Conservation (phyloP, 192 early-diverging fungal genomes). For the Linnemannia zychae region DNA sequence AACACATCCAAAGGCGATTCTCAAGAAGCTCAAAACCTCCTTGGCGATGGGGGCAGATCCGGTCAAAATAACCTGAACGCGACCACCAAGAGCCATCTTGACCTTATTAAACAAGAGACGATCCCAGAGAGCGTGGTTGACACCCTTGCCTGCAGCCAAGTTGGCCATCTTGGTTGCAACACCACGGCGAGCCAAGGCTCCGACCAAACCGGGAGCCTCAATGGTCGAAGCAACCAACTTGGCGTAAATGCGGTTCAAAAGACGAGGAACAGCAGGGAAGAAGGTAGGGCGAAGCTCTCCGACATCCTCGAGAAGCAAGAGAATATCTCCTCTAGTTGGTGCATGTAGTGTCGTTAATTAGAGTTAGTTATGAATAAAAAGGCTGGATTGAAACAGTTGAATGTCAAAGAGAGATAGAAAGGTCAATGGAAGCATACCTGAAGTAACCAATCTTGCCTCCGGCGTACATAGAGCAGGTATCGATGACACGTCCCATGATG, state of each 20-base stretch:
- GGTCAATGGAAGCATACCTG: not conserved
- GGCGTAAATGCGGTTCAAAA: conserved; percentile 91
- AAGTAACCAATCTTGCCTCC: conserved; percentile 82
- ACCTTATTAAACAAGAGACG: conserved; percentile 89
- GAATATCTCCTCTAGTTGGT: conserved; percentile 63
- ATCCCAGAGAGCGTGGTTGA: conserved; percentile 88
- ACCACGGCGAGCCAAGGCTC: conserved; percentile 68
- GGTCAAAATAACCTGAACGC: conserved; percentile 71
- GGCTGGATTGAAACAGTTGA: not conserved
- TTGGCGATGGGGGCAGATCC: conserved; percentile 81
- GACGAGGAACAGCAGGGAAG: conserved; percentile 90
- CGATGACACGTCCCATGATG: conserved; percentile 82
- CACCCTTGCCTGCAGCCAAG: conserved; percentile 66
- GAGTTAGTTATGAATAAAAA: not conserved
- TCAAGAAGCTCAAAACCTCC: conserved; percentile 76
- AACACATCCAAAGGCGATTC: conserved; percentile 74
- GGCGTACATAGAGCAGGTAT: conserved; percentile 64
- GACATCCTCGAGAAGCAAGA: conserved; percentile 87
- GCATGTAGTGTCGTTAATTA: not conserved
- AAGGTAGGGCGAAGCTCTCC: conserved; percentile 82
- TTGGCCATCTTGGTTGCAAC: conserved; percentile 74
- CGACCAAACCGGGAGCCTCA: conserved; percentile 70
- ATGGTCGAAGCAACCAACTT: conserved; percentile 64
- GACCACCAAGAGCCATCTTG: conserved; percentile 83
- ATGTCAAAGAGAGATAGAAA: not conserved